Percentiles rank a stretch among this genome's conserved stretches.
Conservation (phyloP, 805 yeast genomes). For the Wickerhamomyces chambardii region DNA sequence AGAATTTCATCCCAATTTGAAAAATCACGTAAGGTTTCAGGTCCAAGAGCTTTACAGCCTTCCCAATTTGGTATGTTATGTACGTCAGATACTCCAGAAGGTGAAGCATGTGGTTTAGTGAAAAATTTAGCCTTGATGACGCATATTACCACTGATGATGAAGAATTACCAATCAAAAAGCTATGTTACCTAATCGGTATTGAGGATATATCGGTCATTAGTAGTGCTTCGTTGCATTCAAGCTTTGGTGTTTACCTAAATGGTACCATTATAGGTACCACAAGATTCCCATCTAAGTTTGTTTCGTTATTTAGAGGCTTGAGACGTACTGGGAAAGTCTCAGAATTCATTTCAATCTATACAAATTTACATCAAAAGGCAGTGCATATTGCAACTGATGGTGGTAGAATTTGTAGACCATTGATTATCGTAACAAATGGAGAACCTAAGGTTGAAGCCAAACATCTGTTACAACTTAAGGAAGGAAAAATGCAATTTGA, state of each 20-base stretch:
- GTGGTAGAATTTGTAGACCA: constrained; percentile 97
- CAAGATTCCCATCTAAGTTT: constrained; percentile 79
- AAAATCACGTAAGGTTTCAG: constrained; percentile 94
- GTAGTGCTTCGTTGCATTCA: constrained; percentile 74
- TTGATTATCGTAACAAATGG: constrained; percentile 79
- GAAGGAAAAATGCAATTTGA: constrained; percentile 80
- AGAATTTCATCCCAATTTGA: constrained; percentile 98
- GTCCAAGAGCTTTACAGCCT: constrained; percentile 98
- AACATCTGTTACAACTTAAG: constrained; percentile 56
- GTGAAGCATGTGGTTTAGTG: constrained; percentile 99
- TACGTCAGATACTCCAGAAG: constrained; percentile 98
- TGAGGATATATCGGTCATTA: constrained; percentile 74
- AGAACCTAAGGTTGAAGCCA: constrained; percentile 56
- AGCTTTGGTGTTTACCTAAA: constrained; percentile 82
- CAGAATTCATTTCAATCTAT: constrained; percentile 87
- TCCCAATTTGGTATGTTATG: constrained; percentile 99
- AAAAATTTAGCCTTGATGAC: constrained; percentile 97
- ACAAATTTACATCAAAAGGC: constrained; percentile 85
- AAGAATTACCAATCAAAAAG: constrained; percentile 77
- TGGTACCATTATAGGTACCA: constrained; percentile 91
- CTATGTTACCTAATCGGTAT: constrained; percentile 81
- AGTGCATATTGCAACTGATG: constrained; percentile 97
- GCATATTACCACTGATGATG: constrained; percentile 97
- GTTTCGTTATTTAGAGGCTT: constrained; percentile 69
- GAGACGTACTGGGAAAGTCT: constrained; percentile 77